These are phyloP conservation scores for Colletotrichum cordylinicola DNA, from an alignment of 2,329 filamentous ascomycete species.

Conservation along the genomic window DNA sequence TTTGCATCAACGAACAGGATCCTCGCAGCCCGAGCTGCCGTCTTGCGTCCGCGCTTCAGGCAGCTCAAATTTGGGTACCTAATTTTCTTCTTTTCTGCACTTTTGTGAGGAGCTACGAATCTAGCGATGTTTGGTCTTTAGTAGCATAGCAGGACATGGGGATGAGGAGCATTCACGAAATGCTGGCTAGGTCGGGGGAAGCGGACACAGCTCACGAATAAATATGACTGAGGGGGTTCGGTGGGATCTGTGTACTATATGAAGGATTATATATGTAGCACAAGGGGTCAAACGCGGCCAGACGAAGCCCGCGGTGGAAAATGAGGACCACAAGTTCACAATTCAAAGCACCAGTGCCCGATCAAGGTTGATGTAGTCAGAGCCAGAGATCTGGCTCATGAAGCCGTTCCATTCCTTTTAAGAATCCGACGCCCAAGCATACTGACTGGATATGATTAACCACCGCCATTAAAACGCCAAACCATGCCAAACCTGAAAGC, in stretches of 20 bases:
- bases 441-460: constrained; percentile 9
- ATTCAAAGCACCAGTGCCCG: background rate
- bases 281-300: background rate
- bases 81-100: constrained; percentile 9
- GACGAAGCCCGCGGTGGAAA: background rate
- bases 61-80: constrained; percentile 14
- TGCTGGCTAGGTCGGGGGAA: background rate
- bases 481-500: constrained; percentile 16
- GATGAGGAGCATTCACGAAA: constrained; percentile 12
- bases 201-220: constrained; percentile 11
- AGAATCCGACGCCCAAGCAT: constrained; percentile 8
- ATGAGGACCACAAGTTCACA: background rate
- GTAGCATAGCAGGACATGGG: constrained; percentile 12
- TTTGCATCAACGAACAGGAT: constrained; percentile 2
- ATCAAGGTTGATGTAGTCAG: background rate
- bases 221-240: background rate
- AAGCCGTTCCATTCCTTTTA: constrained; percentile 11
- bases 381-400: background rate
- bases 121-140: constrained; percentile 22
- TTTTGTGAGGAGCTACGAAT: constrained; percentile 15
- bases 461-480: constrained; percentile 15
- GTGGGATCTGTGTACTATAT: constrained; percentile 16
- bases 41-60: background rate
- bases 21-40: background rate
- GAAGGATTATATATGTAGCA: constrained; percentile 4